phyloP scores from a whole-genome alignment of 352 stramenopile species.

The Paralagenidium karlingii region DNA sequence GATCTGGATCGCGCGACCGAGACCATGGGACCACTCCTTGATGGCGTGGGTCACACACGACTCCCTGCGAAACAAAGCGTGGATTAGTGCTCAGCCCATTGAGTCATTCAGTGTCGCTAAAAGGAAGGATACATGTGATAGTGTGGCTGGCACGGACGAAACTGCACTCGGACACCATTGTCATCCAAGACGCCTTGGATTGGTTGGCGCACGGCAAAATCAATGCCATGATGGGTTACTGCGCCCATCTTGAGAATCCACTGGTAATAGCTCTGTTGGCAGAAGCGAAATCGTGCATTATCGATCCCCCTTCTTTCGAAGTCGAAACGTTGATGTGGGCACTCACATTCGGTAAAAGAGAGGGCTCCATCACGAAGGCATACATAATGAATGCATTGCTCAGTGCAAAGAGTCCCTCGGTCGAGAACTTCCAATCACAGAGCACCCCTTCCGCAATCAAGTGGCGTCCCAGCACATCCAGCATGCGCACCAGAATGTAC shows the following conservation, averaged over 20 bases:
- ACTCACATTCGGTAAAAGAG: conserved; percentile 51
- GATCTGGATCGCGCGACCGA: conserved; percentile 61
- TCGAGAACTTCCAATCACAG: conserved; percentile 46
- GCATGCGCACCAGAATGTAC: conserved; percentile 80
- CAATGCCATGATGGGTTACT: conserved; percentile 58
- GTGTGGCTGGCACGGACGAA: conserved; percentile 71
- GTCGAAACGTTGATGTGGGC: not conserved
- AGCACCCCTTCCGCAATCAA: conserved; percentile 35
- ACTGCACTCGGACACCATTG: conserved; percentile 21
- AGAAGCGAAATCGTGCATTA: not conserved
- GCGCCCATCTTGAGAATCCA: conserved; percentile 66
- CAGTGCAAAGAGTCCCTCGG: conserved; percentile 53
- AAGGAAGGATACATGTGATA: conserved; percentile 55
- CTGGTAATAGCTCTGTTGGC: conserved; percentile 59
- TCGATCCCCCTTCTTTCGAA: not conserved
- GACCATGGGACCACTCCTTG: conserved; percentile 58
- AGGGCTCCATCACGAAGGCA: conserved; percentile 51
- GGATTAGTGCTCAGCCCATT: not conserved
- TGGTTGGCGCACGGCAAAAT: conserved; percentile 50
- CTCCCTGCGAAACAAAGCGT: conserved; percentile 20
- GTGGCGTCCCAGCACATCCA: conserved; percentile 68
- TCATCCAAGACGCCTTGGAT: conserved; percentile 32
- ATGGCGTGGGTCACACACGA: conserved; percentile 68
- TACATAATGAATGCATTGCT: conserved; percentile 79
- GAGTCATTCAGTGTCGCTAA: not conserved